A percentile compares a stretch with the other conserved stretches of the same genome.
phyloP scores from a whole-genome alignment of 768 basidiomycete species.

The Plicaturopsis crispa region DNA sequence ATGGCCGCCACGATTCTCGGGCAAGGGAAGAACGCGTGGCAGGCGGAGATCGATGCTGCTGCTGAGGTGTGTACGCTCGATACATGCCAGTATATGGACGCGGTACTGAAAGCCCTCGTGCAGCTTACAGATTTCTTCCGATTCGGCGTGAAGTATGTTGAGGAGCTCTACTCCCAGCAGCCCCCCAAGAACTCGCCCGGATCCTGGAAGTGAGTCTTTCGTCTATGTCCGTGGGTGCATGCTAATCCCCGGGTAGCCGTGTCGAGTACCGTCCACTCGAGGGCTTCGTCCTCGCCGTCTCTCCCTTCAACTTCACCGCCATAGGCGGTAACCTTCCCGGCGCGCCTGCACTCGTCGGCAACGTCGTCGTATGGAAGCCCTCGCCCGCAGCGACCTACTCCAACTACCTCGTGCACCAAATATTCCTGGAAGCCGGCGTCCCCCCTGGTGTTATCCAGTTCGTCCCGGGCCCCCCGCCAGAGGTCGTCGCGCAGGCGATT shows the following conservation, averaged over 20 bases:
- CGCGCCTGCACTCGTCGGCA: constrained; percentile 91
- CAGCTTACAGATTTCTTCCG: constrained; percentile 90
- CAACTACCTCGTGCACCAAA: constrained; percentile 87
- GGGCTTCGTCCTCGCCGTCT: constrained; percentile 95
- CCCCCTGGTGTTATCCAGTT: constrained; percentile 97
- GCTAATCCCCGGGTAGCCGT: constrained; percentile 45
- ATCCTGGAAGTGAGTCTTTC: constrained; percentile 81
- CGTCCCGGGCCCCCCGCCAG: constrained; percentile 80
- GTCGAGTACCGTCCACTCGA: constrained; percentile 96
- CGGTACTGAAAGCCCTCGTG: constrained; percentile 4
- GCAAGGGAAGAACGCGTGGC: constrained; percentile 99
- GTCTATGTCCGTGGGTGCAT: constrained; percentile 3
- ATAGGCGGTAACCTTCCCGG: constrained; percentile 94
- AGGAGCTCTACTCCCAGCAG: constrained; percentile 89
- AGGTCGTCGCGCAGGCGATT: constrained; percentile 82
- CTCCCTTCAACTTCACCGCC: constrained; percentile 98
- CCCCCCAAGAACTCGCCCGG: constrained; percentile 81
- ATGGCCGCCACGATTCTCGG: constrained; percentile 97
- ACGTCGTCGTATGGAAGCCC: constrained; percentile 95
- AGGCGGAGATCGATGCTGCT: constrained; percentile 98
- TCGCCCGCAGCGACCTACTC: constrained; percentile 93
- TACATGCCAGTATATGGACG: constrained; percentile 2
- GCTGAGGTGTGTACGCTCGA: constrained; percentile 67
- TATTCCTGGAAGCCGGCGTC: constrained; percentile 89
- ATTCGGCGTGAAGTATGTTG: constrained; percentile 94